Base-by-base conservation (phyloP, 306 rosid species). In the Medicago arabica region DNA sequence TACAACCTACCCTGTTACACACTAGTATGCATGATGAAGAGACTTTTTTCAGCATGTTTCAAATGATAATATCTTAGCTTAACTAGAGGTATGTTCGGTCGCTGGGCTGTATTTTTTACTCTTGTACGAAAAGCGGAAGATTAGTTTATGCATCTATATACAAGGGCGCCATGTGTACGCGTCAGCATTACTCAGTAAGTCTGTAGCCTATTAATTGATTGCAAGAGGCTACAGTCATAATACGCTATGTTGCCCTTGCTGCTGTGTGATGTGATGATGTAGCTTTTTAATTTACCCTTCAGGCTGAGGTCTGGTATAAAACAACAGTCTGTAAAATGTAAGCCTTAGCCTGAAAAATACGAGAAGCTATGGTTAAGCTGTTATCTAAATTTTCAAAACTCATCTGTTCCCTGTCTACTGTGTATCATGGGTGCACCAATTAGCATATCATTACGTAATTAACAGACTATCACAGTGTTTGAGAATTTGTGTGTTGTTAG, bases 381-480 rank as follows among this genome's bases (percentile, higher is more conserved):
- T 19, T 10, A 55, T 55, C 28, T 21, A 19, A 55, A 55, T 55
- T 9, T 19, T 57, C n/a, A 57, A 57, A 21, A 57, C 15, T 19
- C 62, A 31, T 4, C 2, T 57, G 15, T 57, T 57, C 36, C 13
- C 62, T 1, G 62, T 47, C 54, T 15, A 47, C 15, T 15, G 14
- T 47, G 54, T 47, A 47, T 13, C 17, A 47, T 9, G 62, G 15
- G 62, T 4, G 10, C 17, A 19, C 9, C 59, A 53, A 4, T 53
- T 19, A 57, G 62, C 82, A 78, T 25, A 46, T 36, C 38, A 10
- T 43, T 61, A 58, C 59, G 51, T 75, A 63, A 60, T 51, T 54
- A 51, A 17, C 60, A 40, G 54, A 13, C 21, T 55, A 66, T 31
- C 59, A 15, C 44, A 31, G 8, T 21, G 21, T 49, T 75, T 79